Evolutionary conservation across 2,329 filamentous ascomycete genomes (phyloP).

Genomic region (Fusarium algeriense): DNA sequence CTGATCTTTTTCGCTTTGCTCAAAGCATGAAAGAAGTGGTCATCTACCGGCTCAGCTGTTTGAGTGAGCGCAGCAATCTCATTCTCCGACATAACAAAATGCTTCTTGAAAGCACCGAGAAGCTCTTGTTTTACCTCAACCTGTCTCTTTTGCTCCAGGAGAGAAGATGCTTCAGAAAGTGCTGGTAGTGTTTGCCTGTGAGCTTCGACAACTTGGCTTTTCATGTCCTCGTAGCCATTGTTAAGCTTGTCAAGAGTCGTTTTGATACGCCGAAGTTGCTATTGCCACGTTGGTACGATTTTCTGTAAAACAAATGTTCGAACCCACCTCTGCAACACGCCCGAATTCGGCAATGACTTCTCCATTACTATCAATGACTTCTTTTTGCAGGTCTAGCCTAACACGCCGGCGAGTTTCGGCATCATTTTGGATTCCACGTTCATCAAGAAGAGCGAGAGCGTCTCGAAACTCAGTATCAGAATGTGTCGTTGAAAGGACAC

Average conservation of each 20-base stretch:
- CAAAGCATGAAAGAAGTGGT: slow-evolving; percentile 83
- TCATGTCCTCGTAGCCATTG: slow-evolving; percentile 83
- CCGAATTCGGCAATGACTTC: slow-evolving; percentile 90
- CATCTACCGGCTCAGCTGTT: slow-evolving; percentile 84
- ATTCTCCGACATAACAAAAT: slow-evolving; percentile 87
- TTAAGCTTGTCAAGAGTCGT: slow-evolving; percentile 83
- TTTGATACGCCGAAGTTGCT: slow-evolving; percentile 91
- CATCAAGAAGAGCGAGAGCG: slow-evolving; percentile 82
- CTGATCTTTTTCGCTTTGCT: slow-evolving; percentile 87
- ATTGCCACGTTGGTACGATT: slow-evolving; percentile 47
- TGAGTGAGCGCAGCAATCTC: slow-evolving; percentile 82
- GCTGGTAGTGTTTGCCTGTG: slow-evolving; percentile 80
- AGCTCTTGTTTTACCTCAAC: slow-evolving; percentile 85
- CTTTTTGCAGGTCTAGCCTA: slow-evolving; percentile 86
- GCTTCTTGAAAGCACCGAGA: slow-evolving; percentile 79
- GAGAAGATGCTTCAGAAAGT: slow-evolving; percentile 79
- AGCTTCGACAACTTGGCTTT: slow-evolving; percentile 79
- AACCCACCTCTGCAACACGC: slow-evolving; percentile 82
- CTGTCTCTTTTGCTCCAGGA: slow-evolving; percentile 79
- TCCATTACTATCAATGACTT: slow-evolving; percentile 93
- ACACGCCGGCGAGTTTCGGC: slow-evolving; percentile 83
- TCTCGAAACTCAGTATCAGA: slow-evolving; percentile 92
- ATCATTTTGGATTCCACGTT: slow-evolving; percentile 77
- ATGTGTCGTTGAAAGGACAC: slow-evolving; percentile 90
- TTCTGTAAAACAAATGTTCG: neutral